Conservation (phyloP, 2,329 filamentous ascomycete genomes). For the Juglanconis sp. region DNA sequence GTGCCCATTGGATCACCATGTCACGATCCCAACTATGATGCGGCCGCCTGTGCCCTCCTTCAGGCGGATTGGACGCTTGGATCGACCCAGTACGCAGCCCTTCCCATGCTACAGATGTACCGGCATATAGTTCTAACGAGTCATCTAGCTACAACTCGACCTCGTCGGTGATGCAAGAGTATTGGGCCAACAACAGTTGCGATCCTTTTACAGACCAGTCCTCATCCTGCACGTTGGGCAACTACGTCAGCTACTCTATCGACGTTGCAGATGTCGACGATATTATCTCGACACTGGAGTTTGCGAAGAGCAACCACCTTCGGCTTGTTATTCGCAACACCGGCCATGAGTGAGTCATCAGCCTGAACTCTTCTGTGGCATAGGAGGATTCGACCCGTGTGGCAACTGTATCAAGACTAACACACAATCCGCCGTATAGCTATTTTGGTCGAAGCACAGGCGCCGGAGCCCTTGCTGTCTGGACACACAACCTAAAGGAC, state of each 20-base stretch:
- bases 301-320: slow-evolving; percentile 36
- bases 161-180: slow-evolving; percentile 29
- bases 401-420: background rate
- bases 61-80: slow-evolving; percentile 35
- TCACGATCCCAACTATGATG: slow-evolving; percentile 39
- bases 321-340: slow-evolving; percentile 43
- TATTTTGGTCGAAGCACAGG: slow-evolving; percentile 16
- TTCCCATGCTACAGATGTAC: background rate
- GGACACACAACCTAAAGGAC: slow-evolving; percentile 40
- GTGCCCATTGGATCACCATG: slow-evolving; percentile 45
- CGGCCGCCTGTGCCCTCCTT: slow-evolving; percentile 32
- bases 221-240: slow-evolving; percentile 33
- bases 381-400: background rate
- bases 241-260: slow-evolving; percentile 28
- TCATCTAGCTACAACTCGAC: slow-evolving; percentile 23
- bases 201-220: slow-evolving; percentile 18
- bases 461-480: slow-evolving; percentile 42
- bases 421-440: background rate
- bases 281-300: slow-evolving; percentile 23
- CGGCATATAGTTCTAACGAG: background rate
- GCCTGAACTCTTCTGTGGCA: background rate
- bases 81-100: slow-evolving; percentile 30
- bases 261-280: slow-evolving; percentile 20
- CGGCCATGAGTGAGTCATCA: slow-evolving; percentile 35
- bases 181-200: slow-evolving; percentile 23